phyloP scores from a whole-genome alignment of 1,284 basidiomycete species.

The Leccinum subrobustum region DNA sequence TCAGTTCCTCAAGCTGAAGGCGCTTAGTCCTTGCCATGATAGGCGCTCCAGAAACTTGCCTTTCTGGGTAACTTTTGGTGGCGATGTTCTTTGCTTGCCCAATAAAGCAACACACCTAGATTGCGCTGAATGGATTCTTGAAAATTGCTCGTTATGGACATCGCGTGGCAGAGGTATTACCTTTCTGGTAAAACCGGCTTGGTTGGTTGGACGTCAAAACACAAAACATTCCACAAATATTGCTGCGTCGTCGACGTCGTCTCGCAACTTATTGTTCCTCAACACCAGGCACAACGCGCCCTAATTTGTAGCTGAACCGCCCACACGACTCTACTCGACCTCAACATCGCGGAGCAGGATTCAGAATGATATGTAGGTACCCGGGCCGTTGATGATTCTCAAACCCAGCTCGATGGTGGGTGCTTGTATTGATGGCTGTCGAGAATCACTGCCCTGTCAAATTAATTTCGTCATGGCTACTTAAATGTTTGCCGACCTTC shows the following conservation, averaged over 20 bases:
- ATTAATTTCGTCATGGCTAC: constrained; percentile 9
- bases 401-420: neutral
- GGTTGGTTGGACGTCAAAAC: neutral
- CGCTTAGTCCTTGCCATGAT: constrained; percentile 1
- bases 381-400: neutral
- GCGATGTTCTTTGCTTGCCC: constrained; percentile 18
- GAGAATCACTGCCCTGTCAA: constrained; percentile 6
- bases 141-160: constrained; percentile 26
- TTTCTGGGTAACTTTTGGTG: constrained; percentile 24
- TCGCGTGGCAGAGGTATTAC: neutral
- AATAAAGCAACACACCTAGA: constrained; percentile 23
- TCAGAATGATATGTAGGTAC: constrained; percentile 1
- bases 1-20: constrained; percentile 26
- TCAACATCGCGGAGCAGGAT: neutral
- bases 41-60: constrained; percentile 17
- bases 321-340: neutral
- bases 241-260: neutral
- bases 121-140: constrained; percentile 20
- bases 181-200: constrained; percentile 1
- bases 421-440: neutral
- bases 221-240: neutral
- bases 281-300: neutral
- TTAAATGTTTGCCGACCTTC: constrained; percentile 9
- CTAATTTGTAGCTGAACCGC: neutral
- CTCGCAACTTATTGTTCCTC: neutral